Evolutionary conservation across 1,139 yeast species (phyloP).

Genomic region (Diutina rugosa): DNA sequence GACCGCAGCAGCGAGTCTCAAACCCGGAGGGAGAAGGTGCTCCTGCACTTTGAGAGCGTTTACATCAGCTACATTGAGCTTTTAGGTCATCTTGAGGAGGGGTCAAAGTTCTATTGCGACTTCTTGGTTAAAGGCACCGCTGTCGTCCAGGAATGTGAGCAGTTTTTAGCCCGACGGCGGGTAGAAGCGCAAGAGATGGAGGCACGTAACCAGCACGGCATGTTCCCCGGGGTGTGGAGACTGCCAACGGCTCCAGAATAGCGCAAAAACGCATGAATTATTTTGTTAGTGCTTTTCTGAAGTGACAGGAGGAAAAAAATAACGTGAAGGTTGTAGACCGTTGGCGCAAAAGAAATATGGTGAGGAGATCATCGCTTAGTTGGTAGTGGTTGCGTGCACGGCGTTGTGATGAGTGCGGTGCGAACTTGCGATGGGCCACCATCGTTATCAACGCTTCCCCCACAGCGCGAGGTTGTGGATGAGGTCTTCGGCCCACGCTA

Average conservation of each 20-base stretch:
- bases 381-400: neutral
- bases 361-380: neutral
- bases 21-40: slow-evolving; percentile 30
- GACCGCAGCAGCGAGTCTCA: slow-evolving; percentile 12
- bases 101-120: slow-evolving; percentile 56
- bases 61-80: slow-evolving; percentile 44
- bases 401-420: neutral
- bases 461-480: neutral
- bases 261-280: neutral
- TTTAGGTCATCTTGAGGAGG: slow-evolving; percentile 50
- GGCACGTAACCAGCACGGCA: neutral
- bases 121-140: slow-evolving; percentile 37
- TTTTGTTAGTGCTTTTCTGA: no score
- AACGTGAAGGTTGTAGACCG: neutral
- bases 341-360: no score
- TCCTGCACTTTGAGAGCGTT: slow-evolving; percentile 43
- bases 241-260: neutral
- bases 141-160: slow-evolving; percentile 39
- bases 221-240: neutral
- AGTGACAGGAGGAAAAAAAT: no score
- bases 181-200: slow-evolving; percentile 36
- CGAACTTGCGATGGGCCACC: neutral
- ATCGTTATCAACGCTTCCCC: neutral
- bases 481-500: neutral
- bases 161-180: slow-evolving; percentile 39